A percentile compares a stretch with the other conserved stretches of the same genome.
phyloP scores from a whole-genome alignment of 257 asterid species.

The Ballota nigra region DNA sequence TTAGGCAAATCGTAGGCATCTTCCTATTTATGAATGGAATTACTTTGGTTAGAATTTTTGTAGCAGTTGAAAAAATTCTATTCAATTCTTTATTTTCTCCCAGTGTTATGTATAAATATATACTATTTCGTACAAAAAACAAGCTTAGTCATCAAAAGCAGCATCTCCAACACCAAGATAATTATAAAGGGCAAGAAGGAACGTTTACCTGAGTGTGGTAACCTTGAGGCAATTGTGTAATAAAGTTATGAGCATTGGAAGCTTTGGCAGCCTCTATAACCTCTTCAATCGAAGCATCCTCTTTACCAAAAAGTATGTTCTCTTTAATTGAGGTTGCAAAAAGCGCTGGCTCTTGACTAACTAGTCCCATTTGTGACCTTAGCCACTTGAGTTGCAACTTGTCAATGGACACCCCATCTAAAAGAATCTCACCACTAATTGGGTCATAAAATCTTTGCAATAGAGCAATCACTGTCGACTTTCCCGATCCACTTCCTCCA shows the following conservation, averaged over 20 bases:
- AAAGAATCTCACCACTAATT: constrained; percentile 58
- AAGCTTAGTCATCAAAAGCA: background rate
- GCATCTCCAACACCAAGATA: background rate
- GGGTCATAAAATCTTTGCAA: constrained; percentile 92
- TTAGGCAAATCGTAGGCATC: too few species aligned
- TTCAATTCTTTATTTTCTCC: too few species aligned
- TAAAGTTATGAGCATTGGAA: constrained; percentile 92
- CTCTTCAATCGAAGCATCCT: constrained; percentile 72
- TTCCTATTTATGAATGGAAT: too few species aligned
- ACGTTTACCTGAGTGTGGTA: constrained; percentile 79
- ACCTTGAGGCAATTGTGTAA: constrained; percentile 73
- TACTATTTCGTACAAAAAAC: background rate
- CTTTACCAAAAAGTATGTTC: constrained; percentile 86
- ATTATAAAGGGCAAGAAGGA: constrained; percentile 5
- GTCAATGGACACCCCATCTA: constrained; percentile 72
- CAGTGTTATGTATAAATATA: too few species aligned
- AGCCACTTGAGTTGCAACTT: constrained; percentile 86
- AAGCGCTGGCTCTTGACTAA: constrained; percentile 94
- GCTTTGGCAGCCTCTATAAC: constrained; percentile 87
- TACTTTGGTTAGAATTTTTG: too few species aligned
- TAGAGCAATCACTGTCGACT: constrained; percentile 77
- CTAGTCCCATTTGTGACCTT: constrained; percentile 94
- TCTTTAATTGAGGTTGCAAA: constrained; percentile 88
- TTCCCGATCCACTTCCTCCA: constrained; percentile 94
- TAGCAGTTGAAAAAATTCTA: too few species aligned